Evolutionary conservation across 2,329 filamentous ascomycete genomes (phyloP).

Genomic region (Biscogniauxia mediterranea): DNA sequence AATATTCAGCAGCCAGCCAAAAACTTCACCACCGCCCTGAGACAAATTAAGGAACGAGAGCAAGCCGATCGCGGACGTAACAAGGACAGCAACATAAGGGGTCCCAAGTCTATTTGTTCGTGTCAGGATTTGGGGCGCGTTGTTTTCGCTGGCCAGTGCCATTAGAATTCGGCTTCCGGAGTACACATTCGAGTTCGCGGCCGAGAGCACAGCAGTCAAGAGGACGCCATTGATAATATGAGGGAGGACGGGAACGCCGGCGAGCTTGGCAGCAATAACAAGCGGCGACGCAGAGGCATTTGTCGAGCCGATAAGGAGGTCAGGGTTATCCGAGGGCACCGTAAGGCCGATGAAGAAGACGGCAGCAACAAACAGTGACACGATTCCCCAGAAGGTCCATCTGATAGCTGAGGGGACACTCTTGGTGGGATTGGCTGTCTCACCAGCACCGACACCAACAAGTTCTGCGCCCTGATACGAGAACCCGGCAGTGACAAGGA

Average conservation of each 20-base stretch:
- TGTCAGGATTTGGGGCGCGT: slow-evolving; percentile 59
- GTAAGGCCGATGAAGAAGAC: slow-evolving; percentile 72
- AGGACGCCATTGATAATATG: slow-evolving; percentile 76
- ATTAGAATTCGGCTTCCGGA: slow-evolving; percentile 68
- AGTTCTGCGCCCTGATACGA: slow-evolving; percentile 73
- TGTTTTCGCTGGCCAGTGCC: slow-evolving; percentile 61
- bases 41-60: slow-evolving; percentile 69
- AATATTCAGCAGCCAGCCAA: slow-evolving; percentile 73
- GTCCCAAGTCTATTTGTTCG: slow-evolving; percentile 61
- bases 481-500: slow-evolving; percentile 67
- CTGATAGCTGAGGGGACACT: slow-evolving; percentile 71
- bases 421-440: slow-evolving; percentile 70
- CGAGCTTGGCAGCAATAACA: slow-evolving; percentile 58
- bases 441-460: slow-evolving; percentile 75
- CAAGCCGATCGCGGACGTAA: slow-evolving; percentile 57
- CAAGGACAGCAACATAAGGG: slow-evolving; percentile 59
- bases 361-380: slow-evolving; percentile 63
- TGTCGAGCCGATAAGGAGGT: slow-evolving; percentile 49
- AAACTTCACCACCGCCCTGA: slow-evolving; percentile 56
- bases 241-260: slow-evolving; percentile 62
- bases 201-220: slow-evolving; percentile 74
- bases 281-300: slow-evolving; percentile 66
- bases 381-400: slow-evolving; percentile 73
- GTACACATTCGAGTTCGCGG: slow-evolving; percentile 76
- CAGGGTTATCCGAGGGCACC: slow-evolving; percentile 60